Conservation (phyloP, 2,329 filamentous ascomycete genomes). For the Dactylellina parvicollis region DNA sequence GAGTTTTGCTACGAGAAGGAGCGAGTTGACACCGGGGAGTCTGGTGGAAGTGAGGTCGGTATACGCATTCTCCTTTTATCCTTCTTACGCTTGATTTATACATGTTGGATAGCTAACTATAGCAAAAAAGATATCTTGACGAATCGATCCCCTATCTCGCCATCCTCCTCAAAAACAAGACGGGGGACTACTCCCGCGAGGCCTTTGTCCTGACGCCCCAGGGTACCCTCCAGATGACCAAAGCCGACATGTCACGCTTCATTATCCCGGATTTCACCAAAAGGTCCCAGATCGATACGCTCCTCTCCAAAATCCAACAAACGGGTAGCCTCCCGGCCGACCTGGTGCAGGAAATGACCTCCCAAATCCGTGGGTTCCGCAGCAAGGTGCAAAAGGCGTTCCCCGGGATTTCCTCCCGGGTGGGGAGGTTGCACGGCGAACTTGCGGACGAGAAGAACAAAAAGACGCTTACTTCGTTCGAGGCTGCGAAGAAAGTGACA, state of each 20-base stretch:
- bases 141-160: constrained; percentile 23
- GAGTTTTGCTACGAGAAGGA: constrained; percentile 29
- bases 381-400: constrained; percentile 37
- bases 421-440: constrained; percentile 48
- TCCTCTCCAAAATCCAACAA: constrained; percentile 18
- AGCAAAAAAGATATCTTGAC: constrained; percentile 10
- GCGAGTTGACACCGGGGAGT: constrained; percentile 21
- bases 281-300: not conserved
- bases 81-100: not conserved
- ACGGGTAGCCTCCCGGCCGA: constrained; percentile 13
- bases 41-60: constrained; percentile 39
- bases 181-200: constrained; percentile 49
- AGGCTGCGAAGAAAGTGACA: constrained; percentile 54
- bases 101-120: not conserved
- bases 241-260: constrained; percentile 37
- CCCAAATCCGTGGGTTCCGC: constrained; percentile 49
- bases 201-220: constrained; percentile 25
- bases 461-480: constrained; percentile 48
- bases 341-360: constrained; percentile 33
- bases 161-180: constrained; percentile 36
- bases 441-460: constrained; percentile 35
- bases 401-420: constrained; percentile 16
- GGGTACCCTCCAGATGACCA: constrained; percentile 24
- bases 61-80: not conserved
- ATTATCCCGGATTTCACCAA: constrained; percentile 33